Base-by-base conservation (phyloP, 169 alveolate genomes). In the Cryptosporidium canis region DNA sequence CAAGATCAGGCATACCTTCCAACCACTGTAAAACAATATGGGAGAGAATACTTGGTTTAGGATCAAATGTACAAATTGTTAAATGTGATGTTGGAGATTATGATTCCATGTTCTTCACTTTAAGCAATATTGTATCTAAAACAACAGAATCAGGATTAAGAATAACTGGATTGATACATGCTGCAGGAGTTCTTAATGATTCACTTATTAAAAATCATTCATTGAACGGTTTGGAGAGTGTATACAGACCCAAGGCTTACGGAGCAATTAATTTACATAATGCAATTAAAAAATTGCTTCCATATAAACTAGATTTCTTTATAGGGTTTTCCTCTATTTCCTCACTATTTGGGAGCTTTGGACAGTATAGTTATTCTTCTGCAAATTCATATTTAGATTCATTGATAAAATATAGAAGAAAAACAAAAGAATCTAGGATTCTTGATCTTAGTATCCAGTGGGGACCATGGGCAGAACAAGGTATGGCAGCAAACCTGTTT, bases 201-300 rank as follows among this genome's bases (percentile, higher is more conserved):
- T 84, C 85, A 16, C 64, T 91, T 24, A 83, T 92, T 18, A 90
- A 82, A 24, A 84, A 90, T 55, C 94, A 90, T 67, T 66, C 85
- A 47, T 18, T 51, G 37, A 84, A 83, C 4, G 45, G 66, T 11
- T 65, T 92, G 31, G 93, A 91, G 83, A 65, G 87, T 67, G 95
- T 92, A 18, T 92, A 83, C 61, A 35, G 29, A 35, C 92, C 95
- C 11, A 92, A 92, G 90, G 95, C 82, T 48, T 29, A 58, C 58
- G 95, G 95, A 8, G 94, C 95, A 11, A 91, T 92, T 85, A 85
- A 92, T 83, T 61, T 92, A 67, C 95, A 92, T 63, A 83, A 83
- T 43, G 94, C 83, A 41, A 63, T 90, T 64, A 91, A 92, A 29
- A 68, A 84, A 0, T 4, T 58, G 8, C 82, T 84, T 27, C 90